Base-by-base conservation (phyloP, 1,139 yeast genomes). In the Geotrichum reessii region DNA sequence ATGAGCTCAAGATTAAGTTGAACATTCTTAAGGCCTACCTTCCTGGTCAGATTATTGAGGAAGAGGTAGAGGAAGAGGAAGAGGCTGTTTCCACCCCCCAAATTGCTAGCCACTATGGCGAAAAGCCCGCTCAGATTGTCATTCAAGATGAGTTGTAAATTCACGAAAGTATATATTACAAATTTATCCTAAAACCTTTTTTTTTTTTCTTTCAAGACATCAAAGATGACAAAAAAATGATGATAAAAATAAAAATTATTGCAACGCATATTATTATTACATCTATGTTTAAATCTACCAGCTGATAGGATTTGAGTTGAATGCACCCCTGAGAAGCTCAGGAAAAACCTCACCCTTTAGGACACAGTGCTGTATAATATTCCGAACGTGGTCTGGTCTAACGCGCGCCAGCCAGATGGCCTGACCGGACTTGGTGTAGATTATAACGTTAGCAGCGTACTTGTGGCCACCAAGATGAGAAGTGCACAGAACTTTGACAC, bases 391-490 rank as follows among this genome's bases (percentile, higher is more conserved):
- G 56, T 78, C 78, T 9, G 98, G 98, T 3, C 81, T 78, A 61
- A 95, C 86, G 64, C 93, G 79, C 0, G 96, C 98, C 67, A 90
- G 76, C 97, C 98, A 91, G 42, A 91, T 81, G 61, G 86, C 83
- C 65, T 87, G 86, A 14, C 95, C 96, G 2, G 85, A 75, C 64
- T 80, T 83, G 62, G 84, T 73, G 68, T 89, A 91, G 28, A 92
- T 81, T 57, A 90, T 78, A 1, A 89, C 87, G 72, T 93, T 93
- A 1, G 98, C 97, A 1, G 93, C 88, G 71, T 77, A 93, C 65
- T 93, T 93, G 73, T 93, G 99, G 1, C 98, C 98, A 2, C 99
- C 99, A 33, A 93, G 86, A 71, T 93, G 99, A 68, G 88, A 90
- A 24, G 87, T 79, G 66, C 73, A 90, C 2, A 80, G 76, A 2